Evolutionary conservation across 306 rosid species (phyloP).

Genomic region (Datisca glomerata): DNA sequence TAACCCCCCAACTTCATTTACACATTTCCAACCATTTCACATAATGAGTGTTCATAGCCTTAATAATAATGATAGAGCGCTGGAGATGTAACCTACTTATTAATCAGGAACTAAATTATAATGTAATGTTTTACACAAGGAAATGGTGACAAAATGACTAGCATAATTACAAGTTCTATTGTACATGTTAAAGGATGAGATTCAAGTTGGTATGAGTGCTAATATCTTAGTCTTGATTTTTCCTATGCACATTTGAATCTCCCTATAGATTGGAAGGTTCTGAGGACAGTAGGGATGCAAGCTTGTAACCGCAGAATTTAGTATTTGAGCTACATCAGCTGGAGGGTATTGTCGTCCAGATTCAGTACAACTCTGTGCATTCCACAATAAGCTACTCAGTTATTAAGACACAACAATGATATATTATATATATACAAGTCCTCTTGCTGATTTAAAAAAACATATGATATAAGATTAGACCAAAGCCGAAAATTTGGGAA

Average conservation of each 20-base stretch:
- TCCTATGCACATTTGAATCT: constrained; percentile 90
- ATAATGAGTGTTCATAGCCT: too few relatives aligned
- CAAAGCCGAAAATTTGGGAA: too few relatives aligned
- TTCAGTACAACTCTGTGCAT: constrained; percentile 79
- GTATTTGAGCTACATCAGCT: constrained; percentile 69
- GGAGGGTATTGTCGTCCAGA: constrained; percentile 88
- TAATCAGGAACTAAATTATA: too few relatives aligned
- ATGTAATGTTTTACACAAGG: too few relatives aligned
- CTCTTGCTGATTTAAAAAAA: neutral
- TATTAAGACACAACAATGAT: constrained; percentile 5
- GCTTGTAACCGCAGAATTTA: constrained; percentile 69
- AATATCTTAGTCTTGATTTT: constrained; percentile 85
- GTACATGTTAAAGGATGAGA: constrained; percentile 4
- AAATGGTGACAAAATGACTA: too few relatives aligned
- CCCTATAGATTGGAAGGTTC: constrained; percentile 75
- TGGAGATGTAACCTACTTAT: too few relatives aligned
- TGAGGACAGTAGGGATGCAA: constrained; percentile 57
- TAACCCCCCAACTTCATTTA: too few relatives aligned
- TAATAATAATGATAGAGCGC: too few relatives aligned
- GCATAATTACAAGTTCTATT: too few relatives aligned
- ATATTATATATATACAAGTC: neutral
- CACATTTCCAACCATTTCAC: too few relatives aligned
- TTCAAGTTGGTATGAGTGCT: constrained; percentile 79
- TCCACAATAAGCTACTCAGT: constrained; percentile 5
- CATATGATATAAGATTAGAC: neutral